phyloP scores from a whole-genome alignment of 306 rosid species.

The Elaeagnus macrophylla region DNA sequence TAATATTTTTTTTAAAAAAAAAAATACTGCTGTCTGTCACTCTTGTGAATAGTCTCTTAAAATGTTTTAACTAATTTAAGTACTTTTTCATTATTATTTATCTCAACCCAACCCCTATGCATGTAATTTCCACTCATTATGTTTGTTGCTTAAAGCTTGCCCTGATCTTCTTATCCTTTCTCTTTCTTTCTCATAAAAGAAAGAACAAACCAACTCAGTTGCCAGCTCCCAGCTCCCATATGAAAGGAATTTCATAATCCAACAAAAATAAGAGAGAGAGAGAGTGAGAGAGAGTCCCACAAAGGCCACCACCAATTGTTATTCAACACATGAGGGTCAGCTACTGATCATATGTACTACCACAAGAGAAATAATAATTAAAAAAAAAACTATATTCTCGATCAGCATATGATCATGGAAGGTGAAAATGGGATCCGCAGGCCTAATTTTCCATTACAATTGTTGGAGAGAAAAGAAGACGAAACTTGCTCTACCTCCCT shows the following conservation, averaged over 20 bases:
- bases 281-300: slow-evolving; percentile 57
- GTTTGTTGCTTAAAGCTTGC: slow-evolving; percentile 89
- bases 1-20: no score
- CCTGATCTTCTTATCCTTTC: slow-evolving; percentile 44
- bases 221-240: slow-evolving; percentile 58
- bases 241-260: slow-evolving; percentile 67
- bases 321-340: slow-evolving; percentile 32
- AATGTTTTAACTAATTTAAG: background rate
- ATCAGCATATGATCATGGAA: slow-evolving; percentile 70
- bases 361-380: slow-evolving; percentile 5
- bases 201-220: slow-evolving; percentile 44
- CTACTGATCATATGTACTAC: slow-evolving; percentile 33
- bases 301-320: slow-evolving; percentile 51
- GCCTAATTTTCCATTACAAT: slow-evolving; percentile 87
- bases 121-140: slow-evolving; percentile 68
- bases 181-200: slow-evolving; percentile 14
- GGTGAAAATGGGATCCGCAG: slow-evolving; percentile 69
- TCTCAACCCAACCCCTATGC: slow-evolving; percentile 16
- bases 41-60: no score
- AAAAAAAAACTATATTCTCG: background rate
- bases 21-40: no score
- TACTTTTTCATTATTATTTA: slow-evolving; percentile 8
- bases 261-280: slow-evolving; percentile 35
- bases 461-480: slow-evolving; percentile 53
- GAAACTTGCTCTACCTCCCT: slow-evolving; percentile 35